Evolutionary conservation across 768 basidiomycete species (phyloP).

Genomic region (Tremella mesenterica): DNA sequence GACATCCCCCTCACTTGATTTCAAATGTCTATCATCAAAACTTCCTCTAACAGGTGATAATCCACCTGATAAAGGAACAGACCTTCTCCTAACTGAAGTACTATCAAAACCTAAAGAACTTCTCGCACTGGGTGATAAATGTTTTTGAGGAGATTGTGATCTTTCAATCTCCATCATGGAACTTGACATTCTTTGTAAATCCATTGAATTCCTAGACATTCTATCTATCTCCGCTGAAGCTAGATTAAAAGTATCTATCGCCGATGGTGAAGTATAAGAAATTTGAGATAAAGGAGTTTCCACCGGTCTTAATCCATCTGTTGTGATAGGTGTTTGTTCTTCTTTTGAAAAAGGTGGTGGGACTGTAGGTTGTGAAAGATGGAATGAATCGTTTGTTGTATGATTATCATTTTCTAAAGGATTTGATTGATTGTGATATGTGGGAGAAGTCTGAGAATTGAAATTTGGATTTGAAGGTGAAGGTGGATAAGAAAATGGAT

Average conservation of each 20-base stretch:
- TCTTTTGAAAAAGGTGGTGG: background rate
- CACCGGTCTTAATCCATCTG: background rate
- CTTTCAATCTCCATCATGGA: no score
- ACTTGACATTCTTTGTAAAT: slow-evolving; percentile 20
- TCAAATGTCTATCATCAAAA: no score
- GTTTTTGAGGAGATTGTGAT: no score
- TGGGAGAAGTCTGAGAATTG: background rate
- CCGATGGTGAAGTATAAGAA: slow-evolving; percentile 9
- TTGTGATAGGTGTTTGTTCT: background rate
- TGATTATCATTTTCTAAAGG: no score
- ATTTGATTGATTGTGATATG: no score
- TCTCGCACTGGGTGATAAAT: no score
- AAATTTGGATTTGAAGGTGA: background rate
- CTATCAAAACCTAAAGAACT: no score
- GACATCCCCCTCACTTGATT: no score
- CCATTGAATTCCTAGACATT: slow-evolving; percentile 14
- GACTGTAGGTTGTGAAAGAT: background rate
- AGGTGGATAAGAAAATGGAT: slow-evolving; percentile 2
- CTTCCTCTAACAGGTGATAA: background rate
- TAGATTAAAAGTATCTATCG: slow-evolving; percentile 12
- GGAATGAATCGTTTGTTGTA: background rate
- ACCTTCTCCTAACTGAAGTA: no score
- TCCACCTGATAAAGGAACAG: no score
- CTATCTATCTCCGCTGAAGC: slow-evolving; percentile 20
- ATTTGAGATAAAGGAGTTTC: slow-evolving; percentile 2